Evolutionary conservation across 345 rosid species (phyloP).

Genomic region (Abelmoschus esculentus): DNA sequence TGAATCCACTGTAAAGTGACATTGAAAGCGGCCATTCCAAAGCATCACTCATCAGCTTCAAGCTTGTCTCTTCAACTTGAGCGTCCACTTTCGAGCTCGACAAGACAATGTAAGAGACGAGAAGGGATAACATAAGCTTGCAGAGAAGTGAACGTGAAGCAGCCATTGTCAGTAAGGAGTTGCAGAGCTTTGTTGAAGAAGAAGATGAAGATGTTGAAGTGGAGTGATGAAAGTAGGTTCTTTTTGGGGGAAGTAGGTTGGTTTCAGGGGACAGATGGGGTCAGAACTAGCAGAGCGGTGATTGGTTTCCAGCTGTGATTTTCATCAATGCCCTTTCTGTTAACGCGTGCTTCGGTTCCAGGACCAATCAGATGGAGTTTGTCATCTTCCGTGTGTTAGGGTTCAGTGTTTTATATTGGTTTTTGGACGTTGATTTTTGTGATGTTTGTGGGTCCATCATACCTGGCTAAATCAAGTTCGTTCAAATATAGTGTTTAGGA

Average conservation of each 20-base stretch:
- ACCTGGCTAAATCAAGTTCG: not conserved
- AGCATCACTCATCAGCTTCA: slow-evolving; percentile 30
- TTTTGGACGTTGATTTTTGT: not conserved
- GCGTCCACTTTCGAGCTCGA: slow-evolving; percentile 17
- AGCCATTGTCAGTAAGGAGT: slow-evolving; percentile 15
- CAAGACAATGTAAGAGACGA: slow-evolving; percentile 8
- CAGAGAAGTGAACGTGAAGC: not conserved
- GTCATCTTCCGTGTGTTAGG: not conserved
- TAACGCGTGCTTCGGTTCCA: slow-evolving; percentile 27
- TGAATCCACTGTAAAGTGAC: slow-evolving; percentile 19
- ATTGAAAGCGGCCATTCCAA: slow-evolving; percentile 55
- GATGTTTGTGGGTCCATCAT: not conserved
- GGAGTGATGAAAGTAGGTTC: not conserved
- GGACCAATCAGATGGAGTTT: not conserved
- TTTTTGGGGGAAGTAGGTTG: not conserved
- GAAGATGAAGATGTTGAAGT: not conserved
- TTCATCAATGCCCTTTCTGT: slow-evolving; percentile 29
- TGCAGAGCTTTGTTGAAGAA: not conserved
- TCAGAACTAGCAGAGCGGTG: slow-evolving; percentile 15
- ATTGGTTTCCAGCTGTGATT: slow-evolving; percentile 48
- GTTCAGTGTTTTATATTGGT: not conserved
- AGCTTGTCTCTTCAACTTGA: slow-evolving; percentile 27
- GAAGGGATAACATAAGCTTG: slow-evolving; percentile 7
- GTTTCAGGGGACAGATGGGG: slow-evolving; percentile 4
- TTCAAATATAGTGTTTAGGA: not conserved